Evolutionary conservation across 352 stramenopile genomes (phyloP).

Genomic region (Aphanomyces invadans): DNA sequence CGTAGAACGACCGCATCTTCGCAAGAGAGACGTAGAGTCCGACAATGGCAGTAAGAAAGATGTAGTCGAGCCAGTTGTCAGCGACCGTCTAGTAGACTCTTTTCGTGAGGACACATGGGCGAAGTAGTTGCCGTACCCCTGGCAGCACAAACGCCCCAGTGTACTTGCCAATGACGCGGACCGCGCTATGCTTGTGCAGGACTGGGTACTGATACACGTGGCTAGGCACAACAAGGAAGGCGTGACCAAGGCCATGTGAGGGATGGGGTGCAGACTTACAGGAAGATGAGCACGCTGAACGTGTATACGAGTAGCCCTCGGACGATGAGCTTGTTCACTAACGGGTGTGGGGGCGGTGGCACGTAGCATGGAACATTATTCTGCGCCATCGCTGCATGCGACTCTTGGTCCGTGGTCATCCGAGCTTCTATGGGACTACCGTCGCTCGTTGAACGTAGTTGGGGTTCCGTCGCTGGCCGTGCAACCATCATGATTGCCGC

Average conservation of each 20-base stretch:
- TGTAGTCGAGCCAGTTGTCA: constrained; percentile 50
- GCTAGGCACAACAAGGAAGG: constrained; percentile 1
- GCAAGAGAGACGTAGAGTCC: constrained; percentile 52
- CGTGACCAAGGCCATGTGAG: background rate
- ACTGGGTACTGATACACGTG: constrained; percentile 25
- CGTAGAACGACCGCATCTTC: constrained; percentile 38
- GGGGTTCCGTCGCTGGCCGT: too few relatives aligned
- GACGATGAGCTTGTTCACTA: background rate
- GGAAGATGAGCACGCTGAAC: constrained; percentile 1
- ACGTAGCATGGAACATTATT: background rate
- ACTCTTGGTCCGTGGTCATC: too few relatives aligned
- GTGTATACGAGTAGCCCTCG: background rate
- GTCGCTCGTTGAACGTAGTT: too few relatives aligned
- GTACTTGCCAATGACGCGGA: background rate
- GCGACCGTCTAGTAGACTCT: background rate
- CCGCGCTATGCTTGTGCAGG: background rate
- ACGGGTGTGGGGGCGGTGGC: background rate
- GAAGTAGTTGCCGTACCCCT: background rate
- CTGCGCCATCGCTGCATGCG: background rate
- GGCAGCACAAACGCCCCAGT: constrained; percentile 6
- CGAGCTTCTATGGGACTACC: too few relatives aligned
- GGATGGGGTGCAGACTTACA: background rate
- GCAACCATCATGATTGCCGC: too few relatives aligned
- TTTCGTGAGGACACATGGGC: background rate
- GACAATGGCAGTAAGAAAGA: constrained; percentile 49